Percentiles rank a stretch among this genome's conserved stretches.
Evolutionary conservation across 768 basidiomycete species (phyloP).

Genomic region (Rhizopogon vesiculosus): DNA sequence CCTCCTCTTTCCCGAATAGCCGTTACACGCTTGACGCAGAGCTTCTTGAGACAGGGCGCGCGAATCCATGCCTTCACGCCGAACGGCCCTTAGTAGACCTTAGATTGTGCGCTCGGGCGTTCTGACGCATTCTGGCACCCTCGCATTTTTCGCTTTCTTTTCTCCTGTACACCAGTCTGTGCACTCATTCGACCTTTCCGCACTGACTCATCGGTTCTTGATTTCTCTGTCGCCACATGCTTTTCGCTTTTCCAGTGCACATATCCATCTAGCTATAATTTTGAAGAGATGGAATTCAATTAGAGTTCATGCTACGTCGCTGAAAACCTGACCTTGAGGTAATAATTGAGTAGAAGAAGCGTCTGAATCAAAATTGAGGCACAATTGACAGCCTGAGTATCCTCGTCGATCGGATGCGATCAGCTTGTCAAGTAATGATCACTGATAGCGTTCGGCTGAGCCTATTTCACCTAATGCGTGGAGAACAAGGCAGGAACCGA

Average conservation of each 20-base stretch:
- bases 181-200: slow-evolving; percentile 24
- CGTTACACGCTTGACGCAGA: slow-evolving; percentile 51
- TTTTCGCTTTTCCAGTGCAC: slow-evolving; percentile 10
- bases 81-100: slow-evolving; percentile 23
- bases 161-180: slow-evolving; percentile 13
- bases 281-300: background rate
- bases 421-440: background rate
- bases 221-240: slow-evolving; percentile 10
- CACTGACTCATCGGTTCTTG: slow-evolving; percentile 13
- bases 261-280: slow-evolving; percentile 13
- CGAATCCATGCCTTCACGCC: slow-evolving; percentile 51
- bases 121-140: slow-evolving; percentile 5
- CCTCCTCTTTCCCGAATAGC: slow-evolving; percentile 19
- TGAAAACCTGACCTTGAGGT: background rate
- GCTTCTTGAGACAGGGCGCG: slow-evolving; percentile 54
- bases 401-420: slow-evolving; percentile 1
- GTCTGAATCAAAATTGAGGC: slow-evolving; percentile 3
- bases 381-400: background rate
- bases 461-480: background rate
- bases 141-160: slow-evolving; percentile 6
- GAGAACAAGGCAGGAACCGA: too few species aligned
- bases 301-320: background rate
- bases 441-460: background rate
- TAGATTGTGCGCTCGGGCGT: slow-evolving; percentile 17
- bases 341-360: background rate